Evolutionary conservation across 2,329 filamentous ascomycete genomes (phyloP).

Genomic region (Lomentospora prolificans): DNA sequence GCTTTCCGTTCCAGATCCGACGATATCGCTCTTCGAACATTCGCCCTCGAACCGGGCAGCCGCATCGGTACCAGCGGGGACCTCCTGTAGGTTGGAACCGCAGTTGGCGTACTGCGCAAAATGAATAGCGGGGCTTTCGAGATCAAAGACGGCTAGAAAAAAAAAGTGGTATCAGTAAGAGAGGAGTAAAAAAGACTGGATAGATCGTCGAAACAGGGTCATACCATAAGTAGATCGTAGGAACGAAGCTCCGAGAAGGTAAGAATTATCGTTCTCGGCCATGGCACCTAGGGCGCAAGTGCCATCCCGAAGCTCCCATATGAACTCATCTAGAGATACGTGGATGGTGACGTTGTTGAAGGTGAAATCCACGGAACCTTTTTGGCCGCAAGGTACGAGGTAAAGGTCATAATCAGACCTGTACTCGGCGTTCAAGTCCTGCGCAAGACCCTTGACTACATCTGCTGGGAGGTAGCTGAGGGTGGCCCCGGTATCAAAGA

Average conservation of each 20-base stretch:
- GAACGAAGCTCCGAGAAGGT: constrained; percentile 33
- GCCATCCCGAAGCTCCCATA: constrained; percentile 26
- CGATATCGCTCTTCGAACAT: constrained; percentile 10
- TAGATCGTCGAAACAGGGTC: neutral
- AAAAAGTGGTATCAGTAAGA: neutral
- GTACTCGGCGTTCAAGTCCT: constrained; percentile 33
- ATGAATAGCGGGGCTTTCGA: constrained; percentile 17
- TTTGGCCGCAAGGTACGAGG: constrained; percentile 33
- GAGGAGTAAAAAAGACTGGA: neutral
- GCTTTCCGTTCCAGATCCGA: neutral
- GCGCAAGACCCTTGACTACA: constrained; percentile 36
- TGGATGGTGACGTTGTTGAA: constrained; percentile 35
- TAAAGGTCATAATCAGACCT: constrained; percentile 31
- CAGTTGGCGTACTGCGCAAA: constrained; percentile 18
- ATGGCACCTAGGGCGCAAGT: constrained; percentile 37
- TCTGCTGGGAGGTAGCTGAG: constrained; percentile 54
- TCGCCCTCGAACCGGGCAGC: constrained; percentile 15
- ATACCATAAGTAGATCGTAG: constrained; percentile 30
- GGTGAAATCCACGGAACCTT: constrained; percentile 35
- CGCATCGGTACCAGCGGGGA: constrained; percentile 15
- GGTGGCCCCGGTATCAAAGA: constrained; percentile 59
- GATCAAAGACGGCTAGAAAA: constrained; percentile 14
- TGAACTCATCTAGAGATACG: constrained; percentile 36
- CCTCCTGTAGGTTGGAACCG: constrained; percentile 16
- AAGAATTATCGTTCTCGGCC: constrained; percentile 21